Base-by-base conservation (phyloP, 1,139 yeast genomes). In the Taiozyma sp. region DNA sequence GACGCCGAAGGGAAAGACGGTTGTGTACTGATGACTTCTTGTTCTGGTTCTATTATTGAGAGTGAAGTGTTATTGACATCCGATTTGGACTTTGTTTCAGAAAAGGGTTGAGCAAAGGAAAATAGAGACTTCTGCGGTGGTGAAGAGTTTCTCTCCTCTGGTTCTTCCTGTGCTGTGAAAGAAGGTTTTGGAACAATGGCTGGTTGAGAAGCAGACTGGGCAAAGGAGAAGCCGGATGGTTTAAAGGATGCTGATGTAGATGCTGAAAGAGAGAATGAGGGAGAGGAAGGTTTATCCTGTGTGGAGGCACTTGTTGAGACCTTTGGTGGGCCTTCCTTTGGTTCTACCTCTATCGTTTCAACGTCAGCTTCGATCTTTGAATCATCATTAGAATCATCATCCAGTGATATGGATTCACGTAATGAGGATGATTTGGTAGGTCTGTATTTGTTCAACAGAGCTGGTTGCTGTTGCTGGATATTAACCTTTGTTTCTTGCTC, bases 371-470 rank as follows among this genome's bases (percentile, higher is more conserved):
- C 47, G 35, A 45, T 50, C 45, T 44, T 43, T 30, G 50, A 48
- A 42, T 46, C 48, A 43, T 49, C 47, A n/a, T 47, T 48, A 6
- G 35, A 32, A 26, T 51, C 46, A 32, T 55, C 56, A 26, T 52
- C 52, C 2, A 61, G 58, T 2, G 58, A 51, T 2, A 67, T 60
- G 5, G 67, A 62, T 50, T 62, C 67, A 16, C 73, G 61, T 44
- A 69, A 51, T 1, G 72, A 68, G 0, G 73, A 69, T 2, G 73
- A 67, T 49, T 65, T 67, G 9, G 51, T 52, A 6, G 74, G 74
- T 52, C 68, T 68, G 48, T 68, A 66, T 47, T 61, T 64, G 46
- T 60, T 60, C 14, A 50, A 9, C 8, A 37, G 10, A 9, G 11
- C 8, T n/a, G 47, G 16, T 28, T 48, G 50, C 19, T 28, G 50